Percentiles rank a stretch among this genome's conserved stretches.
Evolutionary conservation across 768 basidiomycete genomes (phyloP).

Genomic region (Ephemerocybe angulata): DNA sequence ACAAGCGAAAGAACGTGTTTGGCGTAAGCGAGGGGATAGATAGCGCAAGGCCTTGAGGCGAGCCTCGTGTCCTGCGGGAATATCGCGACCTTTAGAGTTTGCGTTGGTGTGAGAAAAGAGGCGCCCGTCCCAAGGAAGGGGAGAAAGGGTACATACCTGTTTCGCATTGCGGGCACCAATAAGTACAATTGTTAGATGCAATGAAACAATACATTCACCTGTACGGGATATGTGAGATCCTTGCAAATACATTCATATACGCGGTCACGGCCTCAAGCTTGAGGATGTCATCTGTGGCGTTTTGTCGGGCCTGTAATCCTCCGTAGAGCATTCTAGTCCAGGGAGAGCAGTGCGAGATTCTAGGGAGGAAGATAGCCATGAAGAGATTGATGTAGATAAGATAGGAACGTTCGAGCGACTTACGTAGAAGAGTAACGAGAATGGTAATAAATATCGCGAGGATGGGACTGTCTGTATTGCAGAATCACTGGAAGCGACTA

Average conservation of each 20-base stretch:
- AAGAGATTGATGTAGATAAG: background rate
- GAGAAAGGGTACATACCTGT: too few relatives aligned
- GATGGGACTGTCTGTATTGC: background rate
- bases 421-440: background rate
- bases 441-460: background rate
- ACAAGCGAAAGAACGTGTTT: background rate
- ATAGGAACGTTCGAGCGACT: background rate
- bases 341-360: background rate
- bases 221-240: too few relatives aligned
- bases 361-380: background rate
- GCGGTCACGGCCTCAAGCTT: too few relatives aligned
- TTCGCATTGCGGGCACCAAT: too few relatives aligned
- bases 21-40: background rate
- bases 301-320: too few relatives aligned
- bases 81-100: background rate
- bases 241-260: too few relatives aligned
- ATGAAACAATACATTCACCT: too few relatives aligned
- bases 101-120: background rate
- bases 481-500: too few relatives aligned
- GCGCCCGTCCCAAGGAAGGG: too few relatives aligned
- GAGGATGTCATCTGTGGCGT: too few relatives aligned
- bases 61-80: background rate
- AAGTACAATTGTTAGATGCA: too few relatives aligned
- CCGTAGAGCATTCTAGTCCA: too few relatives aligned
- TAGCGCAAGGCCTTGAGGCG: background rate